Evolutionary conservation across 306 rosid species (phyloP).

Genomic region (Malus asiatica): DNA sequence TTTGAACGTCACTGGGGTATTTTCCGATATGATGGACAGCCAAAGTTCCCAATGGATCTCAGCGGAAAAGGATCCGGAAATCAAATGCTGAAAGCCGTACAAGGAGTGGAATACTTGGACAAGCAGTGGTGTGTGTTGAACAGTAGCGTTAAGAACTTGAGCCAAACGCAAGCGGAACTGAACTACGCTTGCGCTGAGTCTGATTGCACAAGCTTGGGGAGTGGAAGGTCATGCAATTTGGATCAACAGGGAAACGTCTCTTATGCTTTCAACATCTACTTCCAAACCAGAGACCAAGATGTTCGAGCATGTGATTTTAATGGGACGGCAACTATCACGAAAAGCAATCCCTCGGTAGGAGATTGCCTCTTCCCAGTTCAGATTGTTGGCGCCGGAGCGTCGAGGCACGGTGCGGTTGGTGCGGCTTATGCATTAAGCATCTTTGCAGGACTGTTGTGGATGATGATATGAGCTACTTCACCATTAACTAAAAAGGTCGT

Average conservation of each 20-base stretch:
- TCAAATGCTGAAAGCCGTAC: not conserved
- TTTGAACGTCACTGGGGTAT: conserved; percentile 96
- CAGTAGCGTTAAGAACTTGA: conserved; percentile 3
- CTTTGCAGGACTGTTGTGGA: conserved; percentile 14
- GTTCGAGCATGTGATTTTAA: conserved; percentile 57
- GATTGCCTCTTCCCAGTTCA: conserved; percentile 44
- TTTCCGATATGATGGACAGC: conserved; percentile 49
- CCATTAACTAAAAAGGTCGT: not conserved
- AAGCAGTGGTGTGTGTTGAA: conserved; percentile 9
- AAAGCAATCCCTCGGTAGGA: conserved; percentile 28
- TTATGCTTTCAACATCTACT: conserved; percentile 58
- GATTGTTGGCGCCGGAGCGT: conserved; percentile 32
- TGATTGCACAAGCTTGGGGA: conserved; percentile 18
- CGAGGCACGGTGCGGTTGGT: not conserved
- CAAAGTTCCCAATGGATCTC: conserved; percentile 58
- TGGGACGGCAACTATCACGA: conserved; percentile 37
- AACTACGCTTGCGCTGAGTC: not conserved
- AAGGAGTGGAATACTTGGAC: not conserved
- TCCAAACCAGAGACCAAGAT: conserved; percentile 52
- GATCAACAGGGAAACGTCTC: conserved; percentile 22
- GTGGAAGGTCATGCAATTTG: conserved; percentile 42
- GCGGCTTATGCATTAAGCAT: not conserved
- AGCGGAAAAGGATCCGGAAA: conserved; percentile 28
- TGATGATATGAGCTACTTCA: conserved; percentile 20
- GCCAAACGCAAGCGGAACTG: not conserved